Conservation (phyloP, 2,329 filamentous ascomycete species). For the Epichloe sp. region DNA sequence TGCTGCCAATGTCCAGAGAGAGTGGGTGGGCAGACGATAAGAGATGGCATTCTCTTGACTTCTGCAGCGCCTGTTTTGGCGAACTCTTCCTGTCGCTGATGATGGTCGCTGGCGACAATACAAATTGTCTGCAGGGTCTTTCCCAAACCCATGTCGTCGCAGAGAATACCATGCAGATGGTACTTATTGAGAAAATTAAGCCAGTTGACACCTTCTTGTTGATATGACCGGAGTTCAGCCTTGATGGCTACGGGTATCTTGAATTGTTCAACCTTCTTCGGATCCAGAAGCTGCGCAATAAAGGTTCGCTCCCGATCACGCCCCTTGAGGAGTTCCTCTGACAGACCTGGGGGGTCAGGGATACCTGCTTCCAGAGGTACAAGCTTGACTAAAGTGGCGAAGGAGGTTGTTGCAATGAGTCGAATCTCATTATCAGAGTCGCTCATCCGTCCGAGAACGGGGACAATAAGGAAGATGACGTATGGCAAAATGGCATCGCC, state of each 20-base stretch:
- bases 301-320: slow-evolving; percentile 92
- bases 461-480: slow-evolving; percentile 96
- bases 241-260: slow-evolving; percentile 93
- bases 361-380: slow-evolving; percentile 96
- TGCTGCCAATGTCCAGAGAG: slow-evolving; percentile 98
- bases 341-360: slow-evolving; percentile 91
- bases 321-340: slow-evolving; percentile 74
- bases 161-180: slow-evolving; percentile 93
- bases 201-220: slow-evolving; percentile 99
- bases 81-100: slow-evolving; percentile 82
- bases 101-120: slow-evolving; percentile 95
- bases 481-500: slow-evolving; percentile 92
- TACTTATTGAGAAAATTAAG: slow-evolving; percentile 96
- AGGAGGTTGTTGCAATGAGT: slow-evolving; percentile 88
- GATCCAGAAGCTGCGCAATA: slow-evolving; percentile 89
- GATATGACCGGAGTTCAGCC: slow-evolving; percentile 88
- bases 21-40: slow-evolving; percentile 93
- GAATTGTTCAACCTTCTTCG: slow-evolving; percentile 92
- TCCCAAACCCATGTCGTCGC: slow-evolving; percentile 97
- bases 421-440: slow-evolving; percentile 94
- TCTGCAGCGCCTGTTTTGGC: slow-evolving; percentile 70
- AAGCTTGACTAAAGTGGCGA: slow-evolving; percentile 91
- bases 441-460: slow-evolving; percentile 93
- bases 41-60: slow-evolving; percentile 65
- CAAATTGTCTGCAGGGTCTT: slow-evolving; percentile 96